Conservation (phyloP, 2,329 filamentous ascomycete genomes). For the Fusarium brachygibbosum region DNA sequence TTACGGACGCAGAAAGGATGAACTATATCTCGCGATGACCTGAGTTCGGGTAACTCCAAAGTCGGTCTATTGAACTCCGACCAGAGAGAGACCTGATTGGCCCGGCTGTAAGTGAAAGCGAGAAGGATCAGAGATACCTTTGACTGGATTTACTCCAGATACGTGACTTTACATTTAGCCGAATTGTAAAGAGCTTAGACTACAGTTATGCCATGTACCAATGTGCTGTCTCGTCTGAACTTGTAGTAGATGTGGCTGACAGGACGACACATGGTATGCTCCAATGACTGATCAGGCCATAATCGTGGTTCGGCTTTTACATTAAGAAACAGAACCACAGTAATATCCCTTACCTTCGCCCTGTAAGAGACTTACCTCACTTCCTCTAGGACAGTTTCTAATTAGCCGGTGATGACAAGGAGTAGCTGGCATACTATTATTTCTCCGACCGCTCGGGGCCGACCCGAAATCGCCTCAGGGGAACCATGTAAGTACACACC, state of each 20-base stretch:
- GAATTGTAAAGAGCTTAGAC: not conserved
- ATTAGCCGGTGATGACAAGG: slow-evolving; percentile 16
- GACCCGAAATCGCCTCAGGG: slow-evolving; percentile 15
- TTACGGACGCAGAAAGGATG: not conserved
- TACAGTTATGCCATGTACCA: not conserved
- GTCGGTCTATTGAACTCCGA: slow-evolving; percentile 14
- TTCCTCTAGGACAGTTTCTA: not conserved
- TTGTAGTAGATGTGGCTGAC: slow-evolving; percentile 14
- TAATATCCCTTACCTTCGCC: too few relatives aligned
- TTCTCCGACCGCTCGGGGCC: slow-evolving; percentile 25
- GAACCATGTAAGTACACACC: not conserved
- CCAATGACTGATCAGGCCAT: slow-evolving; percentile 24
- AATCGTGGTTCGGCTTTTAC: slow-evolving; percentile 19
- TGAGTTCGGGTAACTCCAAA: slow-evolving; percentile 8
- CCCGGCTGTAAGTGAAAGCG: slow-evolving; percentile 24
- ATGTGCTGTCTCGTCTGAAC: not conserved
- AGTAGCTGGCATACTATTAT: not conserved
- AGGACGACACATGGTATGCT: slow-evolving; percentile 3
- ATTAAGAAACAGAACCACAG: not conserved
- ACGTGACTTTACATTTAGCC: slow-evolving; percentile 26
- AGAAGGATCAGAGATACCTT: slow-evolving; percentile 18
- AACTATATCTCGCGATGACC: slow-evolving; percentile 11
- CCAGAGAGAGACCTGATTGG: slow-evolving; percentile 21
- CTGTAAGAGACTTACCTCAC: not conserved
- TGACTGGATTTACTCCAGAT: not conserved